These are phyloP conservation scores for Hapsidospora chrysogenum DNA, from an alignment of 495 filamentous ascomycete genomes.

Conservation along the genomic window DNA sequence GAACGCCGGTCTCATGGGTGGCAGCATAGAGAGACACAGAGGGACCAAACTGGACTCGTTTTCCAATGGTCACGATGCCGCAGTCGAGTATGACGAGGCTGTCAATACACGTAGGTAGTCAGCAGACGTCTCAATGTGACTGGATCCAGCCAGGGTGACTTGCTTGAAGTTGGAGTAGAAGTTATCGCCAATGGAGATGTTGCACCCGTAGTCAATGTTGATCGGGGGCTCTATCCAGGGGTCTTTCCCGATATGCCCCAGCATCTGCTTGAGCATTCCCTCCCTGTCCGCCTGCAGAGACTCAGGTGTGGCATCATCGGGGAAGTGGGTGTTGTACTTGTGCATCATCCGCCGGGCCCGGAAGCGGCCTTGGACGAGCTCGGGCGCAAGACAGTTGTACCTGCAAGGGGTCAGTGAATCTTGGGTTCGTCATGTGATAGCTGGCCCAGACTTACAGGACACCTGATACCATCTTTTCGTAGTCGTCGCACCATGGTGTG, in stretches of 20 bases:
- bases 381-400: conserved; percentile 25
- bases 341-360: conserved; percentile 18
- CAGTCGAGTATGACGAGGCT: conserved; percentile 25
- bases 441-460: conserved; percentile 24
- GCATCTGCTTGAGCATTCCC: conserved; percentile 20
- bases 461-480: conserved; percentile 38
- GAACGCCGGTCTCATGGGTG: conserved; percentile 27
- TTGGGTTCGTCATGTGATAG: neutral
- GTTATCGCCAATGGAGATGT: conserved; percentile 29
- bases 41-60: conserved; percentile 25
- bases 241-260: conserved; percentile 23
- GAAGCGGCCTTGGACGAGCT: conserved; percentile 25
- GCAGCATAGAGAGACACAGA: conserved; percentile 26
- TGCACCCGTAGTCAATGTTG: conserved; percentile 37
- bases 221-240: conserved; percentile 35
- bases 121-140: neutral
- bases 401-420: conserved; percentile 2
- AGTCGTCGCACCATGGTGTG: conserved; percentile 30
- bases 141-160: conserved; percentile 6
- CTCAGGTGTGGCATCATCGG: conserved; percentile 21
- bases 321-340: conserved; percentile 32
- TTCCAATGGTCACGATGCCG: conserved; percentile 23
- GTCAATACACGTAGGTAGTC: too few species aligned
- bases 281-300: conserved; percentile 16
- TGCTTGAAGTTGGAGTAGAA: conserved; percentile 35